A percentile compares a stretch with the other conserved stretches of the same genome.
Evolutionary conservation across 2,329 filamentous ascomycete species (phyloP).

Genomic region (Blastomyces gilchristii): DNA sequence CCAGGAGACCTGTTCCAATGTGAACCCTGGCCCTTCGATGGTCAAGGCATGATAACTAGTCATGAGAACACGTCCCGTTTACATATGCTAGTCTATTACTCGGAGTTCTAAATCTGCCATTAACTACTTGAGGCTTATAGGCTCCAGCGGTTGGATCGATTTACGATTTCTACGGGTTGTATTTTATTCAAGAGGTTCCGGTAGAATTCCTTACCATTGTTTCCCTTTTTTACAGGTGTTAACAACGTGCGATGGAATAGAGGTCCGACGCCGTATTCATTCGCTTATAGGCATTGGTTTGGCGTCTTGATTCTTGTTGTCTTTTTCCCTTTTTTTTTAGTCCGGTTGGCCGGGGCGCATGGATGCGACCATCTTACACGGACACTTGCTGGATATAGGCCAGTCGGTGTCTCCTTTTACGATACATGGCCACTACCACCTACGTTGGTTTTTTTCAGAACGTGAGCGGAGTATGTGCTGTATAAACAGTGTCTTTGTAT

Average conservation of each 20-base stretch:
- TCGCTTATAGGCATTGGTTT: neutral
- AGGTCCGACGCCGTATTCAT: neutral
- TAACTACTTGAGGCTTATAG: neutral
- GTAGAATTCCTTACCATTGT: neutral
- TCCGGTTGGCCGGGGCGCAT: neutral
- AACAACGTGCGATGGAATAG: neutral
- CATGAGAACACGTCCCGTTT: conserved; percentile 11
- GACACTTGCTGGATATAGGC: neutral
- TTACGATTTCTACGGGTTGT: neutral
- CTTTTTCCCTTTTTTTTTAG: neutral
- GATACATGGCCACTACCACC: neutral
- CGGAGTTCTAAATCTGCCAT: conserved; percentile 1
- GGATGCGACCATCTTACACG: neutral
- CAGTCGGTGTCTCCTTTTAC: neutral
- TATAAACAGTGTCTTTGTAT: neutral
- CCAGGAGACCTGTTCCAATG: conserved; percentile 1
- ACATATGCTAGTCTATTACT: conserved; percentile 1
- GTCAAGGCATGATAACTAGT: conserved; percentile 10
- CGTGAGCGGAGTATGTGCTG: neutral
- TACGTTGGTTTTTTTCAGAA: neutral
- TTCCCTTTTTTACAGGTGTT: neutral
- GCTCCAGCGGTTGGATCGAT: neutral
- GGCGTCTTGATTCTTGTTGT: neutral
- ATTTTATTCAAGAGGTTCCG: neutral
- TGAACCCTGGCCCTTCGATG: conserved; percentile 5